Evolutionary conservation across 495 filamentous ascomycete genomes (phyloP).

Genomic region (Aspergillus steynii): DNA sequence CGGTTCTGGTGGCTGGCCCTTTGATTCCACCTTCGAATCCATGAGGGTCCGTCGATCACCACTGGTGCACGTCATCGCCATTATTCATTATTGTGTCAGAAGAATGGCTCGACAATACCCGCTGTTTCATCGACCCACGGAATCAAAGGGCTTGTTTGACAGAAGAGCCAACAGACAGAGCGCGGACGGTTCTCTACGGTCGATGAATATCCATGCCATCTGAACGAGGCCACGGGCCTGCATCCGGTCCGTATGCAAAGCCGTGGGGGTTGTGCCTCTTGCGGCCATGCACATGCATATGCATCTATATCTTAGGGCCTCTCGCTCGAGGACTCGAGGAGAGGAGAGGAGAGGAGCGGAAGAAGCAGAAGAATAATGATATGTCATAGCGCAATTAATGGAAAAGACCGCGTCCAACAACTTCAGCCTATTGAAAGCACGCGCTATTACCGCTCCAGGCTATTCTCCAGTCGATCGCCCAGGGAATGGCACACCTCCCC

Average conservation of each 20-base stretch:
- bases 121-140: too few relatives aligned
- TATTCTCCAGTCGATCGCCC: conserved; percentile 3
- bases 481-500: neutral
- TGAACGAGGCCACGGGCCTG: too few relatives aligned
- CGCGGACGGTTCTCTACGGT: neutral
- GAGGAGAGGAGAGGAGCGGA: neutral
- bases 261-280: neutral
- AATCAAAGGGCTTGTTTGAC: neutral
- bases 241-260: neutral
- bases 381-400: conserved; percentile 4
- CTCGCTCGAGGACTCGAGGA: too few relatives aligned
- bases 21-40: too few relatives aligned
- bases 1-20: too few relatives aligned
- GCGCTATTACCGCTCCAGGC: conserved; percentile 11
- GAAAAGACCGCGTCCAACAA: neutral
- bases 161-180: neutral
- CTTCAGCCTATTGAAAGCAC: neutral
- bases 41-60: too few relatives aligned
- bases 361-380: neutral
- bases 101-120: too few relatives aligned
- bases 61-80: neutral
- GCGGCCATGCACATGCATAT: conserved; percentile 8
- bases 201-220: neutral
- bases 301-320: conserved; percentile 2
- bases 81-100: too few relatives aligned